Conservation (phyloP, 108 stramenopile genomes). For the Pseudonitzschia multiseries region DNA sequence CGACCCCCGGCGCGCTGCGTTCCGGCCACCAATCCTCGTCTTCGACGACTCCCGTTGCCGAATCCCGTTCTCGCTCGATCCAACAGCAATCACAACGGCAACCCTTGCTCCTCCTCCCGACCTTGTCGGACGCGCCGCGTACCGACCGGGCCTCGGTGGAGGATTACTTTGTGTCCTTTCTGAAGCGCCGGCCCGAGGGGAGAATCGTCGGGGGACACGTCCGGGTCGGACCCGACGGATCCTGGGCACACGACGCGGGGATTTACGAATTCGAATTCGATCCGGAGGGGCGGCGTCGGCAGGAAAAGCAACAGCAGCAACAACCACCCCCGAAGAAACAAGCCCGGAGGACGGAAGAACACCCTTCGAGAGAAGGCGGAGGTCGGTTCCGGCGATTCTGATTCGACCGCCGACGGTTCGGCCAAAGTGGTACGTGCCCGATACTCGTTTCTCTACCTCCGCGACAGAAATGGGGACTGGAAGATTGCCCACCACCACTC, state of each 20-base stretch:
- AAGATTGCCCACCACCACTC: constrained; percentile 74
- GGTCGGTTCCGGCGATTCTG: too few species aligned
- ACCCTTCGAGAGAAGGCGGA: too few species aligned
- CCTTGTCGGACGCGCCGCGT: constrained; percentile 47
- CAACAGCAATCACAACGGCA: too few species aligned
- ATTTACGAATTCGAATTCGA: constrained; percentile 64
- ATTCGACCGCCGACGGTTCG: neutral
- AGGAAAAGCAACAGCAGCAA: too few species aligned
- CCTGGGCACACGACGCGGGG: constrained; percentile 49
- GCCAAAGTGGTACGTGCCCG: constrained; percentile 39
- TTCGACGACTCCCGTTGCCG: neutral
- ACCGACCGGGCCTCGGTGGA: constrained; percentile 39
- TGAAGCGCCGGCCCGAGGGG: constrained; percentile 52
- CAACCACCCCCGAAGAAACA: too few species aligned
- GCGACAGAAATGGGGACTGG: constrained; percentile 53
- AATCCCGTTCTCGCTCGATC: too few species aligned
- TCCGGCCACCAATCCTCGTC: neutral
- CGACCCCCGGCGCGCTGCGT: neutral
- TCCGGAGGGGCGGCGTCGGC: neutral
- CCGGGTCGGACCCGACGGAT: constrained; percentile 45
- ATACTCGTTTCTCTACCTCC: constrained; percentile 56
- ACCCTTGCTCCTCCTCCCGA: constrained; percentile 38
- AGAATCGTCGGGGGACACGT: constrained; percentile 51
- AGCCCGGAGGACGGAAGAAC: too few species aligned
- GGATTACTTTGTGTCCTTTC: constrained; percentile 48